phyloP scores from a whole-genome alignment of 2,329 filamentous ascomycete species.

The Aspergillus fumigatus region DNA sequence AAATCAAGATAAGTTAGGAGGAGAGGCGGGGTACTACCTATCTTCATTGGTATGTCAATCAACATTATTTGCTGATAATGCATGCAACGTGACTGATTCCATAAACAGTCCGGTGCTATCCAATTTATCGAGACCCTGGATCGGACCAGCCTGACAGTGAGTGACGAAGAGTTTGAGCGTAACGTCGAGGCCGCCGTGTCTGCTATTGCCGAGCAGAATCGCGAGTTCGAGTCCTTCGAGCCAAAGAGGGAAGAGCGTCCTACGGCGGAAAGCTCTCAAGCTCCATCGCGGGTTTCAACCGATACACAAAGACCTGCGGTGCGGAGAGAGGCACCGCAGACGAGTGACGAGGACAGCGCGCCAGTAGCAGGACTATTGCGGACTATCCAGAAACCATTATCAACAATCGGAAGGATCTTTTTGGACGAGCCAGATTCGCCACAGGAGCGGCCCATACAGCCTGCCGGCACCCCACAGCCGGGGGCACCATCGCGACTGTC shows the following conservation, averaged over 20 bases:
- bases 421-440: conserved; percentile 58
- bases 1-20: conserved; percentile 93
- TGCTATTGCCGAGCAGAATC: conserved; percentile 87
- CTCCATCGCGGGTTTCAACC: conserved; percentile 56
- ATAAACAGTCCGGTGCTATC: conserved; percentile 62
- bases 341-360: conserved; percentile 65
- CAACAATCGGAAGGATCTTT: conserved; percentile 91
- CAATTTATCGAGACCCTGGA: conserved; percentile 97
- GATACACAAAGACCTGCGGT: conserved; percentile 54
- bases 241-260: conserved; percentile 44
- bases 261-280: conserved; percentile 50
- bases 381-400: conserved; percentile 85
- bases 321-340: conserved; percentile 30
- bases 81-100: neutral
- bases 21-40: conserved; percentile 97
- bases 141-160: conserved; percentile 85
- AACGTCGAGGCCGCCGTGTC: conserved; percentile 97
- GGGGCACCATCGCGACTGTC: conserved; percentile 48
- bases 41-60: conserved; percentile 68
- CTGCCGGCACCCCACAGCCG: conserved; percentile 43
- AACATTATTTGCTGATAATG: neutral
- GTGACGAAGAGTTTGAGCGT: conserved; percentile 89
- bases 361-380: conserved; percentile 80
- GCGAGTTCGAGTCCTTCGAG: conserved; percentile 49
- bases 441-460: conserved; percentile 30